Evolutionary conservation across 2,329 filamentous ascomycete species (phyloP).

Genomic region (Aureobasidium sp.): DNA sequence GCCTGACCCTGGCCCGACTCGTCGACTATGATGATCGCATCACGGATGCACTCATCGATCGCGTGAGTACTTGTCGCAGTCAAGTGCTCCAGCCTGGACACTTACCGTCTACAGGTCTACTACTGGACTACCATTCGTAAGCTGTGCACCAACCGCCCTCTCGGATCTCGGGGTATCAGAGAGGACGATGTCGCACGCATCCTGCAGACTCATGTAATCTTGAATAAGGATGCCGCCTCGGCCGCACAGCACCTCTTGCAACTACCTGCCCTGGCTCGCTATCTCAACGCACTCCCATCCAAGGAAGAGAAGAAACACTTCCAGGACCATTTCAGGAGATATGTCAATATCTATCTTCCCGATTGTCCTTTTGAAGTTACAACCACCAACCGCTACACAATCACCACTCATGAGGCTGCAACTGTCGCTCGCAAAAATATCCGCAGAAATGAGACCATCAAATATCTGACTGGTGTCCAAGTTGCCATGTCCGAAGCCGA

Average conservation of each 20-base stretch:
- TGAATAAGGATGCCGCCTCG: conserved; percentile 62
- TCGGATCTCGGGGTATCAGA: conserved; percentile 70
- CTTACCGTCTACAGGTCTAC: conserved; percentile 58
- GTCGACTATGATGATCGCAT: conserved; percentile 92
- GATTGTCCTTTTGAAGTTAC: conserved; percentile 94
- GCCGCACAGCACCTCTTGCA: conserved; percentile 68
- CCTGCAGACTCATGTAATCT: conserved; percentile 59
- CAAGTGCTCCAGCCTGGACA: neutral
- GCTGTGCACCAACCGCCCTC: conserved; percentile 73
- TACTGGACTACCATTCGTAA: conserved; percentile 97
- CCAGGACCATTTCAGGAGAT: conserved; percentile 74
- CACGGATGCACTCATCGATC: conserved; percentile 91
- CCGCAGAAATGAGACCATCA: conserved; percentile 75
- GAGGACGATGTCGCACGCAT: conserved; percentile 56
- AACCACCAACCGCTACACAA: conserved; percentile 90
- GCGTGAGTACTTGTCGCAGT: conserved; percentile 54
- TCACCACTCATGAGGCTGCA: conserved; percentile 80
- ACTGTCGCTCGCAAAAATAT: conserved; percentile 76
- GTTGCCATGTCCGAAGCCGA: conserved; percentile 90
- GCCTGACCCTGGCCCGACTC: conserved; percentile 78
- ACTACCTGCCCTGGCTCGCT: conserved; percentile 67
- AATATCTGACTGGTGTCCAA: conserved; percentile 84
- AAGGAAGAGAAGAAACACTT: conserved; percentile 83
- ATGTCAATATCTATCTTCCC: conserved; percentile 85
- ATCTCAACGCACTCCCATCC: conserved; percentile 59